phyloP scores from a whole-genome alignment of 371 early-diverging fungal species.

The Syncephalastrum racemosum region DNA sequence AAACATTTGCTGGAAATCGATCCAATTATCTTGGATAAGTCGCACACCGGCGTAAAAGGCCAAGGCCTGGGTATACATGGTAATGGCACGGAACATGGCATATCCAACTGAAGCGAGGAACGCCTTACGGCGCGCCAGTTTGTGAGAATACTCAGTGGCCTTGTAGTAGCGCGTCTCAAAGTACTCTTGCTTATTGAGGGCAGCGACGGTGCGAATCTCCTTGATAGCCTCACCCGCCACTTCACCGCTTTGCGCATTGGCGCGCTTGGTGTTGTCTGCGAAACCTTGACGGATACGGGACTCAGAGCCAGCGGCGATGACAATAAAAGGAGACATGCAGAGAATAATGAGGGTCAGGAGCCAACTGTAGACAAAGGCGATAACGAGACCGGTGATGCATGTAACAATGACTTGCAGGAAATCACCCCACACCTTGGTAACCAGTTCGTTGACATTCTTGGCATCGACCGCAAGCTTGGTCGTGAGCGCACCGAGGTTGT shows the following conservation, averaged over 20 bases:
- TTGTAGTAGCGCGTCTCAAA: conserved; percentile 58
- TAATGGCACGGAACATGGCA: conserved; percentile 57
- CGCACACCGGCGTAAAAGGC: conserved; percentile 56
- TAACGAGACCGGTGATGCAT: conserved; percentile 37
- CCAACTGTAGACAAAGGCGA: conserved; percentile 49
- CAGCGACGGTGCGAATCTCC: conserved; percentile 78
- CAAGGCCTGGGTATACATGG: conserved; percentile 57
- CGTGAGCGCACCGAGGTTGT: conserved; percentile 83
- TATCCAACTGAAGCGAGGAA: conserved; percentile 56
- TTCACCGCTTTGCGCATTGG: conserved; percentile 62
- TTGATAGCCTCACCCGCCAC: conserved; percentile 77
- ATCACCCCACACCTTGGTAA: conserved; percentile 68
- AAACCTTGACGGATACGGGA: conserved; percentile 37
- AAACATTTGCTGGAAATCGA: conserved; percentile 46
- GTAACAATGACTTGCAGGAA: conserved; percentile 57
- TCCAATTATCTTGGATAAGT: conserved; percentile 30
- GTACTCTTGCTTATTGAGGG: conserved; percentile 67
- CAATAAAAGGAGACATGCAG: conserved; percentile 41
- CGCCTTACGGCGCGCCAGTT: conserved; percentile 53
- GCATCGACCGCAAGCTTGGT: conserved; percentile 85
- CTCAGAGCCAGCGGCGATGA: conserved; percentile 28
- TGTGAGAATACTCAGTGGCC: conserved; percentile 64
- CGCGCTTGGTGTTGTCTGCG: conserved; percentile 53
- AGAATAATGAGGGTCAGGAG: conserved; percentile 50
- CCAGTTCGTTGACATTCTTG: conserved; percentile 62